Conservation (phyloP, 2,329 filamentous ascomycete species). For the Coniochaeta sp. region DNA sequence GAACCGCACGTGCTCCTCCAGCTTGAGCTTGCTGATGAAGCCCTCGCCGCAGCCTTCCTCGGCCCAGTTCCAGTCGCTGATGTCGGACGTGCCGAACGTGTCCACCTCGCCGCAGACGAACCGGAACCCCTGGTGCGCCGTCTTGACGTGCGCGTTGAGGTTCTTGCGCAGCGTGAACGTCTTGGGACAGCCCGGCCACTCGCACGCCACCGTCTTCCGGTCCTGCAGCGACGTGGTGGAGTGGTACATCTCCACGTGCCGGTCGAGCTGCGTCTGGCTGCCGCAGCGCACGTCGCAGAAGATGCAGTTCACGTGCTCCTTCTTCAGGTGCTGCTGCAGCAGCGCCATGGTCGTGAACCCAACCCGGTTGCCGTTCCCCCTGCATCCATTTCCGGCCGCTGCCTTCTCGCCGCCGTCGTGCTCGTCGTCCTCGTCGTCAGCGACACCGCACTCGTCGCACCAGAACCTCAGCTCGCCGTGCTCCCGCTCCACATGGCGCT, state of each 20-base stretch:
- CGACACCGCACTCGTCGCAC: constrained; percentile 62
- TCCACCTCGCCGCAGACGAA: constrained; percentile 74
- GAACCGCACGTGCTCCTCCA: constrained; percentile 80
- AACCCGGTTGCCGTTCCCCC: constrained; percentile 24
- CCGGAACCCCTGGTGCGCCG: constrained; percentile 66
- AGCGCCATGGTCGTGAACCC: constrained; percentile 67
- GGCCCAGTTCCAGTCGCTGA: constrained; percentile 55
- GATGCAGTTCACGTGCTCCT: constrained; percentile 67
- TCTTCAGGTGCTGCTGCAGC: constrained; percentile 66
- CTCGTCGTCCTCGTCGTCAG: constrained; percentile 27
- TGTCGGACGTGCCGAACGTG: constrained; percentile 44
- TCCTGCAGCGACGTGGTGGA: constrained; percentile 54
- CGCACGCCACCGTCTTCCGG: constrained; percentile 60
- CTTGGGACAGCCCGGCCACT: constrained; percentile 61
- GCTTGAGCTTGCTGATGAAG: constrained; percentile 68
- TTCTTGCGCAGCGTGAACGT: constrained; percentile 81
- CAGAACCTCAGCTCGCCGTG: constrained; percentile 67
- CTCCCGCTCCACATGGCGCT: constrained; percentile 60
- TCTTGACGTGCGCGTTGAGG: constrained; percentile 69
- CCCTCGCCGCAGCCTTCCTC: constrained; percentile 64
- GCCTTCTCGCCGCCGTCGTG: constrained; percentile 19
- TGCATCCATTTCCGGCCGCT: constrained; percentile 12
- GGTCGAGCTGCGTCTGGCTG: constrained; percentile 60
- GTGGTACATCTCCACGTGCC: constrained; percentile 74
- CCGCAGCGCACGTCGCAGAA: constrained; percentile 66